Evolutionary conservation across 441 rosid species (phyloP).

Genomic region (Eruca vesicaria): DNA sequence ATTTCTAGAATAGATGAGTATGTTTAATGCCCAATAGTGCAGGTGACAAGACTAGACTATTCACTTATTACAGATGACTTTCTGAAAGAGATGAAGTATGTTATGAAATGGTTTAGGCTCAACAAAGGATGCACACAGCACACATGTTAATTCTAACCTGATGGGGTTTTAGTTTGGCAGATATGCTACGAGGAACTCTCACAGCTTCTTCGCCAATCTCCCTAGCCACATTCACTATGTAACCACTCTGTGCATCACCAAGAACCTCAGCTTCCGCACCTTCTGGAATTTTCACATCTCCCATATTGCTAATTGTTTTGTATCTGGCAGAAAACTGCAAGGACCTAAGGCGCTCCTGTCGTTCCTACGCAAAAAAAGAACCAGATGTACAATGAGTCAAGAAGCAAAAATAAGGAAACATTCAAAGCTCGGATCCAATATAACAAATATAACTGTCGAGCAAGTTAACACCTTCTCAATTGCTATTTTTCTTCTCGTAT

Average conservation of each 20-base stretch:
- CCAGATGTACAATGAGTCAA: conserved; percentile 26
- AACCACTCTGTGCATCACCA: conserved; percentile 86
- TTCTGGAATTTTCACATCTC: conserved; percentile 52
- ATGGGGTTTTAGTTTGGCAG: conserved; percentile 88
- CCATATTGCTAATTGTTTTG: conserved; percentile 47
- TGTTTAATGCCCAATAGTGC: conserved; percentile 4
- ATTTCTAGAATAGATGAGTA: conserved; percentile 7
- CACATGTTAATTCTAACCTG: conserved; percentile 60
- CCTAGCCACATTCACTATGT: conserved; percentile 97
- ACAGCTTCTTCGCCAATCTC: conserved; percentile 97
- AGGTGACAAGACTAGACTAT: not conserved
- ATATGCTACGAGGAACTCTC: conserved; percentile 87
- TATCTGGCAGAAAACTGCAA: conserved; percentile 82
- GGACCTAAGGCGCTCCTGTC: conserved; percentile 95
- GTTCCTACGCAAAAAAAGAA: conserved; percentile 67
- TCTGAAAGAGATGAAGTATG: conserved; percentile 1
- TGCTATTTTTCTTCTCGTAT: conserved; percentile 96
- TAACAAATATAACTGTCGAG: not conserved
- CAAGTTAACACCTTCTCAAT: conserved; percentile 78
- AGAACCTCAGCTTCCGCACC: conserved; percentile 78
- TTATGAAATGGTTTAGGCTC: conserved; percentile 6
- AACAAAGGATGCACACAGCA: conserved; percentile 17
- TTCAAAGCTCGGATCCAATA: not conserved
- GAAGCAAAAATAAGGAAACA: not conserved
- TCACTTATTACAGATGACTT: not conserved